Base-by-base conservation (phyloP, 202 grass and related monocot genomes). In the Panicum hallii region DNA sequence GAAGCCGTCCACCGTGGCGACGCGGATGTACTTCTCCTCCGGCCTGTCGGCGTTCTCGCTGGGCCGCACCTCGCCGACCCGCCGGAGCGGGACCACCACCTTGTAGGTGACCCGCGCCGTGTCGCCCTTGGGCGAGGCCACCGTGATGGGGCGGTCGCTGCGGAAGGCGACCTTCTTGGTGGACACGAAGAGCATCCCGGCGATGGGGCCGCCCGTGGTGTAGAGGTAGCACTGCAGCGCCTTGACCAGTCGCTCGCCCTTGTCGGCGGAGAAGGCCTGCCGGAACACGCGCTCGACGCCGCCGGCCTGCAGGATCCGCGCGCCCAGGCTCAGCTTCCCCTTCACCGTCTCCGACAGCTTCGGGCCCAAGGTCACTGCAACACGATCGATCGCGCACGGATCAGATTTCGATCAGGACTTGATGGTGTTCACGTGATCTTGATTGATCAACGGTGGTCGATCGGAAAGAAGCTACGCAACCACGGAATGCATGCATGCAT, bases 161-260 rank as follows among this genome's bases (percentile, higher is more conserved):
- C 85, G 87, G 84, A 98, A 98, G 50, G 94, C 90, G 2, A 92
- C 58, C 72, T 90, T 89, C 80, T 81, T 84, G 58, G 77, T 90
- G 63, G 92, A 97, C 30, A 94, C 89, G 85, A 95, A 95, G 82
- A 98, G 89, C 87, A 98, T 83, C 4, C 95, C 95, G 12, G 92
- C 87, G 65, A 98, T 93, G 50, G 95, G 95, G 0, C 95, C 92
- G 14, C 87, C 82, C 5, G 95, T 98, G 67, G 92, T 93, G 67
- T 89, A 98, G 41, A 98, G 63, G 90, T 98, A 95, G 75, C 95
- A 93, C 80, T 95, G 95, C 77, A 93, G 87, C 73, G 95, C 95
- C 78, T 98, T 93, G 32, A 94, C 50, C 58, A 98, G 73, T 62
- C 82, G 91, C 87, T 97, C 95, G 72, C 89, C 82, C 48, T 92